Conservation (phyloP, 1,139 yeast genomes). For the Kurtzmaniella quercitrusa region DNA sequence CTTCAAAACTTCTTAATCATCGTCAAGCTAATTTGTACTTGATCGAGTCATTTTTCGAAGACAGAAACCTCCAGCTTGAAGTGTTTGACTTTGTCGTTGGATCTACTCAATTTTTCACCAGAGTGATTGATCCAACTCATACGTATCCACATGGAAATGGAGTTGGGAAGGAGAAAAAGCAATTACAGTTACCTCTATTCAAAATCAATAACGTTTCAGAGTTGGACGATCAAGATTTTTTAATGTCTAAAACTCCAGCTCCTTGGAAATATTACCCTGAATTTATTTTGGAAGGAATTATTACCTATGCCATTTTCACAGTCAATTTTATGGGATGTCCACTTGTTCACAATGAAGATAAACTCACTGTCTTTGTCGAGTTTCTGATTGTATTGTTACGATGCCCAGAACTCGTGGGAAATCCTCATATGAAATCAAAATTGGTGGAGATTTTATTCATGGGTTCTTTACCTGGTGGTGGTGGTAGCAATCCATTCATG, state of each 20-base stretch:
- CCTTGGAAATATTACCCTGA: conserved; percentile 89
- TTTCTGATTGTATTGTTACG: conserved; percentile 71
- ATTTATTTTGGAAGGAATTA: conserved; percentile 77
- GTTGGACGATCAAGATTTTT: conserved; percentile 66
- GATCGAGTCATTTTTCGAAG: conserved; percentile 55
- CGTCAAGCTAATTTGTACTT: conserved; percentile 48
- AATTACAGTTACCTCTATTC: conserved; percentile 61
- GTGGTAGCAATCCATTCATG: conserved; percentile 71
- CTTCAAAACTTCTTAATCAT: conserved; percentile 31
- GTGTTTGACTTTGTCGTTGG: conserved; percentile 77
- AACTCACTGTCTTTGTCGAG: conserved; percentile 60
- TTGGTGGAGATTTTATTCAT: conserved; percentile 75
- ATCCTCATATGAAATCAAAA: conserved; percentile 88
- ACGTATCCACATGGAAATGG: conserved; percentile 42
- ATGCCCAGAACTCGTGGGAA: conserved; percentile 82
- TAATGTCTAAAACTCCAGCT: conserved; percentile 60
- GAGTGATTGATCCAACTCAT: conserved; percentile 70
- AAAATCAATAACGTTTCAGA: conserved; percentile 45
- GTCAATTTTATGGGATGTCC: conserved; percentile 61
- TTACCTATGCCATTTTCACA: conserved; percentile 66
- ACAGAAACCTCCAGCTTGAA: conserved; percentile 54
- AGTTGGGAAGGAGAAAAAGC: conserved; percentile 10
- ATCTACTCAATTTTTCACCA: conserved; percentile 64
- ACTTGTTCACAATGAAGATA: conserved; percentile 45
- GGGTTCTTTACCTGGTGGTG: conserved; percentile 61